Percentiles rank a stretch among this genome's conserved stretches.
Evolutionary conservation across 176 grass and related monocot species (phyloP).

Genomic region (Miscanthus lutarioriparius): DNA sequence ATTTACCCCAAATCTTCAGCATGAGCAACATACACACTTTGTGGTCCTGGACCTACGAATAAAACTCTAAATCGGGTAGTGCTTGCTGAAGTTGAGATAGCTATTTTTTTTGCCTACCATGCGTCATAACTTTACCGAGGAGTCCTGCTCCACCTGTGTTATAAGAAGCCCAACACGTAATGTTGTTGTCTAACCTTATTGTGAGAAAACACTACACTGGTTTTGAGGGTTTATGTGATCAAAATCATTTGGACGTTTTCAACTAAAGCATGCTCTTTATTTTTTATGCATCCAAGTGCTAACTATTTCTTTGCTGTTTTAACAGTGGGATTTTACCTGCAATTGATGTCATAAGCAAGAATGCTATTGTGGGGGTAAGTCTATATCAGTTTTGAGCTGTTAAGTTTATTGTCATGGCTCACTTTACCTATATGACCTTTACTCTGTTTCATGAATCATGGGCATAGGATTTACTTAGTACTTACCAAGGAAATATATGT

Average conservation of each 20-base stretch:
- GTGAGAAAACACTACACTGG: neutral
- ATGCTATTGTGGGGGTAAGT: slow-evolving; percentile 86
- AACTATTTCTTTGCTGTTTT: slow-evolving; percentile 38
- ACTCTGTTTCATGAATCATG: slow-evolving; percentile 9
- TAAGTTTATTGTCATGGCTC: neutral
- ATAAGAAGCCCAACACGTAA: neutral
- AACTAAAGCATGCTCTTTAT: neutral
- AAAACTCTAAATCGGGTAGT: neutral
- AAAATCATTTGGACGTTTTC: slow-evolving; percentile 13
- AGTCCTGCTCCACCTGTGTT: neutral
- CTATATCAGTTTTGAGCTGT: neutral
- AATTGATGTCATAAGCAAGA: slow-evolving; percentile 76
- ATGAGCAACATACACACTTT: slow-evolving; percentile 13
- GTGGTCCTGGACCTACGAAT: neutral
- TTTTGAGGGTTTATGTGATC: neutral
- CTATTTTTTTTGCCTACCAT: slow-evolving; percentile 24
- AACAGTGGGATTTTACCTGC: slow-evolving; percentile 93
- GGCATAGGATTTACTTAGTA: neutral
- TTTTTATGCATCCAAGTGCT: slow-evolving; percentile 4
- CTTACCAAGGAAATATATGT: neutral
- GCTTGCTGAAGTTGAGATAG: neutral
- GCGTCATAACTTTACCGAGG: neutral
- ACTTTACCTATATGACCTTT: neutral
- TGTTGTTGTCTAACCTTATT: neutral
- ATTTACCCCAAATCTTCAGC: neutral